Percentiles rank a stretch among this genome's conserved stretches.
Conservation (phyloP, 169 alveolate genomes). For the Eimeria acervulina region DNA sequence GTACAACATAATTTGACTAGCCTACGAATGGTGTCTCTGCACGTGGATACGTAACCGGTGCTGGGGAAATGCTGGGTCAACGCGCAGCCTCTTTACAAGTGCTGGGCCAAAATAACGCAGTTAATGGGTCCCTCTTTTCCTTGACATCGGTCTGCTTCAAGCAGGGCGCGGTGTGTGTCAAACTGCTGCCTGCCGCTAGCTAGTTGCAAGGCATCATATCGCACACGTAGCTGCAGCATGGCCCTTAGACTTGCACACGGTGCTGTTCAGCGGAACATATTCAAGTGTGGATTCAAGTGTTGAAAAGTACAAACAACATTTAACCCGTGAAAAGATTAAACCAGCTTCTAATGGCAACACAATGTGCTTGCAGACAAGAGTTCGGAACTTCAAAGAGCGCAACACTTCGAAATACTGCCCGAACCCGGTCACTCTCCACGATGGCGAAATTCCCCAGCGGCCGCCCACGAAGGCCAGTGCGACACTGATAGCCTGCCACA, state of each 20-base stretch:
- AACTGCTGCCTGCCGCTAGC: slow-evolving; percentile 22
- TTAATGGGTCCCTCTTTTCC: neutral
- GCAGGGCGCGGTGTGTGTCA: neutral
- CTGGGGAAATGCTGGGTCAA: neutral
- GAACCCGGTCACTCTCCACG: neutral
- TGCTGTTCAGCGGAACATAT: neutral
- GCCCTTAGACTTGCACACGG: slow-evolving; percentile 13
- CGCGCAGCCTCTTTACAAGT: neutral
- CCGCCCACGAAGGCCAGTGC: neutral
- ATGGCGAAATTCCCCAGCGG: neutral
- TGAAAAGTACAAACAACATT: slow-evolving; percentile 3
- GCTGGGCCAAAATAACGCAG: neutral
- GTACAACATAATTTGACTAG: neutral
- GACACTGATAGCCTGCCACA: neutral
- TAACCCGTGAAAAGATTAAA: neutral
- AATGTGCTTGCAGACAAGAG: neutral
- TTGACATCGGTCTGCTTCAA: neutral
- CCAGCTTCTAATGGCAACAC: neutral
- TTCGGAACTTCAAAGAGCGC: neutral
- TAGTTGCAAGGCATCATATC: neutral
- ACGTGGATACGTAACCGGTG: neutral
- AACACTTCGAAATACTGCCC: neutral
- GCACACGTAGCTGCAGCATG: neutral
- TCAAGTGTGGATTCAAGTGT: neutral
- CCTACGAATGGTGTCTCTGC: neutral